A percentile compares a stretch with the other conserved stretches of the same genome.
Conservation (phyloP, 371 early-diverging fungal genomes). For the Mucor indicus region DNA sequence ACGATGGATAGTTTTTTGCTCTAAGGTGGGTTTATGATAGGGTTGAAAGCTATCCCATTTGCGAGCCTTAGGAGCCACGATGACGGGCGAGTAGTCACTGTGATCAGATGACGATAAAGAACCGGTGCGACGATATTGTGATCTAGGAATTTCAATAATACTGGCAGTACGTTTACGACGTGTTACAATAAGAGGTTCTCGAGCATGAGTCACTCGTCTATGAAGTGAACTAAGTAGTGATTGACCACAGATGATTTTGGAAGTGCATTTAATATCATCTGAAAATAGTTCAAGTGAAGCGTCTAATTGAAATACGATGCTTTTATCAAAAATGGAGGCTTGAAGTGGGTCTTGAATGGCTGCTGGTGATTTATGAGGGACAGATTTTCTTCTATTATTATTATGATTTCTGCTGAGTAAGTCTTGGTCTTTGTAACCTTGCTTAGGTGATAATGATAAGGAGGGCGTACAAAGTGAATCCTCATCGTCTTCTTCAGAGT, state of each 20-base stretch:
- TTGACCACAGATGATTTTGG: constrained; percentile 16
- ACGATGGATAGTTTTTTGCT: not conserved
- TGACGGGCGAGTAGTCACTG: no score
- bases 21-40: not conserved
- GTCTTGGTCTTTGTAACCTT: no score
- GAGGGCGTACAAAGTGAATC: constrained; percentile 16
- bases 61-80: not conserved
- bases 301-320: constrained; percentile 14
- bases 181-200: not conserved
- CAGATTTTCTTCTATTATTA: constrained; percentile 6
- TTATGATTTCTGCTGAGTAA: not conserved
- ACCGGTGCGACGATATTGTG: not conserved
- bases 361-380: constrained; percentile 14
- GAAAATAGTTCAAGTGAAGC: no score
- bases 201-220: constrained; percentile 13
- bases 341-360: not conserved
- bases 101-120: no score
- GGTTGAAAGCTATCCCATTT: not conserved
- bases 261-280: constrained; percentile 1
- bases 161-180: not conserved
- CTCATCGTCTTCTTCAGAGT: constrained; percentile 13
- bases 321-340: not conserved
- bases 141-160: constrained; percentile 7
- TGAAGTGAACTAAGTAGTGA: constrained; percentile 17
- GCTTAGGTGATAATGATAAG: constrained; percentile 12